phyloP scores from a whole-genome alignment of 2,329 filamentous ascomycete genomes.

The Exophiala sp. region DNA sequence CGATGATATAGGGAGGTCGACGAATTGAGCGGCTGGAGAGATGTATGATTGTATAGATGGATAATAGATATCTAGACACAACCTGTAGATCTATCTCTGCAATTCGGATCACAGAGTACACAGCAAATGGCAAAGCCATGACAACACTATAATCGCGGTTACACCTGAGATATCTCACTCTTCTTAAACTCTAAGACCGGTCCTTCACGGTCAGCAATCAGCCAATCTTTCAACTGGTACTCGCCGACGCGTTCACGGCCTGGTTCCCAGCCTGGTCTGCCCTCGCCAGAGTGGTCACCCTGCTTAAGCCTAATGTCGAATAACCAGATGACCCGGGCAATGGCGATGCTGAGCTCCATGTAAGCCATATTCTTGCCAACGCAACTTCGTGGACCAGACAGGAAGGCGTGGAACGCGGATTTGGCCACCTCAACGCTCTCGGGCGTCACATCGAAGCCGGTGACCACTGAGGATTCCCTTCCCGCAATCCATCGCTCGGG shows the following conservation, averaged over 20 bases:
- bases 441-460: constrained; percentile 7
- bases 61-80: too few species aligned
- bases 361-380: constrained; percentile 33
- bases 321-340: constrained; percentile 13
- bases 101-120: neutral
- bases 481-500: constrained; percentile 38
- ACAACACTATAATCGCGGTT: too few species aligned
- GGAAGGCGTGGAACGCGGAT: constrained; percentile 35
- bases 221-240: constrained; percentile 18
- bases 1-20: neutral
- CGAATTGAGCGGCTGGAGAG: too few species aligned
- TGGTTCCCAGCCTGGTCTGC: neutral
- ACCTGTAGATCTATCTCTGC: too few species aligned
- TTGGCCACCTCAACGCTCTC: constrained; percentile 12
- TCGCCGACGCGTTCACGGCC: constrained; percentile 10
- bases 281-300: constrained; percentile 13
- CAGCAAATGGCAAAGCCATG: too few species aligned
- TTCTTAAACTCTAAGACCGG: constrained; percentile 15
- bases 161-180: constrained; percentile 1
- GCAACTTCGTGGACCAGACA: constrained; percentile 31
- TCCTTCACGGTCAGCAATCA: constrained; percentile 9
- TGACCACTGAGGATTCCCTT: neutral
- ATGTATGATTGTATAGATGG: too few species aligned
- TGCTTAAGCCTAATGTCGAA: constrained; percentile 17
- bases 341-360: constrained; percentile 27